phyloP scores from a whole-genome alignment of 2,329 filamentous ascomycete species.

The Pezicula rhizophila region DNA sequence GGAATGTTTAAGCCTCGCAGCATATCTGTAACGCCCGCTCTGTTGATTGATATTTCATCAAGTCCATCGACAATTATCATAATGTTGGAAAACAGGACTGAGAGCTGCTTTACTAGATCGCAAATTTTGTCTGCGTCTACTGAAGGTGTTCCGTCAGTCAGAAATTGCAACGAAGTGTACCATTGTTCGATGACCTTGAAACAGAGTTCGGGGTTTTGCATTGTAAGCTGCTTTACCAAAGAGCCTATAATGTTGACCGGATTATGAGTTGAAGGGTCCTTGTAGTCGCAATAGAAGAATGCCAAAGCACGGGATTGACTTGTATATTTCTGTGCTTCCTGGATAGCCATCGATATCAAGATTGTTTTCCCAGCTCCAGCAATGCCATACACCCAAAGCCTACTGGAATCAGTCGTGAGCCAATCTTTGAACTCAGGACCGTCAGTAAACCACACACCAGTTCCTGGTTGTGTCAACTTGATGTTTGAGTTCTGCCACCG shows the following conservation, averaged over 20 bases:
- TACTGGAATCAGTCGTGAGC: conserved; percentile 1
- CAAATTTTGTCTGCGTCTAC: background rate
- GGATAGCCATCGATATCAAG: conserved; percentile 8
- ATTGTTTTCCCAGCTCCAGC: conserved; percentile 17
- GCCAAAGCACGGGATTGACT: conserved; percentile 9
- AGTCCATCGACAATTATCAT: conserved; percentile 24
- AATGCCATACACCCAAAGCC: conserved; percentile 17
- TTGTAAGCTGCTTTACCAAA: conserved; percentile 21
- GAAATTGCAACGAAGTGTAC: background rate
- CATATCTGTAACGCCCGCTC: conserved; percentile 2
- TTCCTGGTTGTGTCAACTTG: conserved; percentile 11
- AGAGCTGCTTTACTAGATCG: no score
- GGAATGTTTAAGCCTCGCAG: conserved; percentile 5
- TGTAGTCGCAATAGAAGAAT: conserved; percentile 28
- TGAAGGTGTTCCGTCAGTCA: background rate
- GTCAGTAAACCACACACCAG: conserved; percentile 16
- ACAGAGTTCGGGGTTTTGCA: conserved; percentile 15
- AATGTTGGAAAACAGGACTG: conserved; percentile 5
- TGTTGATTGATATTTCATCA: conserved; percentile 19
- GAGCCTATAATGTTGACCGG: conserved; percentile 18
- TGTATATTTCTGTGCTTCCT: conserved; percentile 2
- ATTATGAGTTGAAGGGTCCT: conserved; percentile 13
- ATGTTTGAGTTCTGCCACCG: conserved; percentile 8
- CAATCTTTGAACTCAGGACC: conserved; percentile 10
- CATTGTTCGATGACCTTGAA: conserved; percentile 11